phyloP scores from a whole-genome alignment of 352 stramenopile species.

The Phytophthora niederhauseri region DNA sequence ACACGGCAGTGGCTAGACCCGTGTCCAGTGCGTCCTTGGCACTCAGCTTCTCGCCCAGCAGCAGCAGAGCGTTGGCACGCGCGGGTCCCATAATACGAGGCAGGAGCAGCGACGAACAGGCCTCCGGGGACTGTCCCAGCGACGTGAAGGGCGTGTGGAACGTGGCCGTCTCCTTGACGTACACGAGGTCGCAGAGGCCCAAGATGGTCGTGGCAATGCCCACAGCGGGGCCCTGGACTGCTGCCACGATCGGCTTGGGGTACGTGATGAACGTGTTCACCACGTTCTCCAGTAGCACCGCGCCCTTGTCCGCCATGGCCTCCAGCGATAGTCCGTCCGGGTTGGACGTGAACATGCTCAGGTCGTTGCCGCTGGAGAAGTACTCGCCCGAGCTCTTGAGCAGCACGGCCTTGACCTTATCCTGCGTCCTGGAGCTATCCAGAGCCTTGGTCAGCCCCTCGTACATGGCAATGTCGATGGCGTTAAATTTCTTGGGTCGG shows the following conservation, averaged over 20 bases:
- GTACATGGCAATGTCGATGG: constrained; percentile 89
- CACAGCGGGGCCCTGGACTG: constrained; percentile 91
- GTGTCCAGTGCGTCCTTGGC: constrained; percentile 55
- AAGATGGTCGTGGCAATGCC: constrained; percentile 92
- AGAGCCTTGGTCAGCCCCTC: constrained; percentile 73
- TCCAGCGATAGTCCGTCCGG: constrained; percentile 60
- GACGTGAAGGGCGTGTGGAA: constrained; percentile 94
- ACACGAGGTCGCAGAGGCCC: constrained; percentile 91
- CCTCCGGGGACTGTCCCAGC: constrained; percentile 90
- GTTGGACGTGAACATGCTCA: constrained; percentile 80
- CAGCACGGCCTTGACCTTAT: constrained; percentile 81
- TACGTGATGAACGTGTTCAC: constrained; percentile 86
- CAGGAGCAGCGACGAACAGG: constrained; percentile 91
- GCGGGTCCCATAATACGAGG: constrained; percentile 83
- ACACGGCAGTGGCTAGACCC: constrained; percentile 60
- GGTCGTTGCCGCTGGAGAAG: constrained; percentile 92
- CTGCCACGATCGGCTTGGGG: constrained; percentile 90
- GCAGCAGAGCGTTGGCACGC: constrained; percentile 89
- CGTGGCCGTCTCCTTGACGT: constrained; percentile 83
- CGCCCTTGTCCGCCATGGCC: constrained; percentile 61
- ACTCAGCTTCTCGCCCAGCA: constrained; percentile 87
- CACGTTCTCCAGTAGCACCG: constrained; percentile 62
- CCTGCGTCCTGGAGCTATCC: constrained; percentile 61
- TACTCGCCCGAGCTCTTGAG: constrained; percentile 87
- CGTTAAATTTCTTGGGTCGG: constrained; percentile 86